phyloP scores from a whole-genome alignment of 306 rosid genomes.

The Malus sieversii region DNA sequence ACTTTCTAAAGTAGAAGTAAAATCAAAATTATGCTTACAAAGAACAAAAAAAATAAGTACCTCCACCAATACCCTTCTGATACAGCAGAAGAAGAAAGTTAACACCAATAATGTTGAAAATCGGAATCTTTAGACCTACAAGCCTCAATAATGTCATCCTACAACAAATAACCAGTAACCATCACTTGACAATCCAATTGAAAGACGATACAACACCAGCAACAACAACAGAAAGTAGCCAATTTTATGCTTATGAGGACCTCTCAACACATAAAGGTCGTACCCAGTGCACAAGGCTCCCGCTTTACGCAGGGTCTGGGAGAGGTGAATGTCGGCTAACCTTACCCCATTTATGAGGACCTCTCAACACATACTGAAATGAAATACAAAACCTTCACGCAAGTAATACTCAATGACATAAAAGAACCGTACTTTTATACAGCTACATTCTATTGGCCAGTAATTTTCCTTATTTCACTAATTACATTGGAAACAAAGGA shows the following conservation, averaged over 20 bases:
- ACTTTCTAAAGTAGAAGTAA: background rate
- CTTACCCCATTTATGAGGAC: background rate
- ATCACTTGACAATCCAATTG: background rate
- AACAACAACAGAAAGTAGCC: background rate
- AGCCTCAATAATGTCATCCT: conserved; percentile 81
- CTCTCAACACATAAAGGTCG: background rate
- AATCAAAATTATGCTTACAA: conserved; percentile 7
- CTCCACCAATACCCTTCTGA: conserved; percentile 87
- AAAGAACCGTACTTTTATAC: background rate
- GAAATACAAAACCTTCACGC: background rate
- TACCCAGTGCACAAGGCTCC: no score
- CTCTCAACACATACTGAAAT: background rate
- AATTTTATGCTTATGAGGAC: background rate
- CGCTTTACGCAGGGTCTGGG: no score
- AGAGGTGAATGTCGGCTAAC: no score
- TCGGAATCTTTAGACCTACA: conserved; percentile 70
- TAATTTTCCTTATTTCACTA: background rate
- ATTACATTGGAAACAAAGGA: background rate
- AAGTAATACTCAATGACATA: background rate
- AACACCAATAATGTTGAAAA: conserved; percentile 91
- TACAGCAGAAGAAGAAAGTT: conserved; percentile 82
- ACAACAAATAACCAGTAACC: background rate
- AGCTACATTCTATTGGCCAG: background rate
- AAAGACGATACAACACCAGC: background rate
- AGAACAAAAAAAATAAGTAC: conserved; percentile 23